phyloP scores from a whole-genome alignment of 805 yeast genomes.

The Starmerella geochares region DNA sequence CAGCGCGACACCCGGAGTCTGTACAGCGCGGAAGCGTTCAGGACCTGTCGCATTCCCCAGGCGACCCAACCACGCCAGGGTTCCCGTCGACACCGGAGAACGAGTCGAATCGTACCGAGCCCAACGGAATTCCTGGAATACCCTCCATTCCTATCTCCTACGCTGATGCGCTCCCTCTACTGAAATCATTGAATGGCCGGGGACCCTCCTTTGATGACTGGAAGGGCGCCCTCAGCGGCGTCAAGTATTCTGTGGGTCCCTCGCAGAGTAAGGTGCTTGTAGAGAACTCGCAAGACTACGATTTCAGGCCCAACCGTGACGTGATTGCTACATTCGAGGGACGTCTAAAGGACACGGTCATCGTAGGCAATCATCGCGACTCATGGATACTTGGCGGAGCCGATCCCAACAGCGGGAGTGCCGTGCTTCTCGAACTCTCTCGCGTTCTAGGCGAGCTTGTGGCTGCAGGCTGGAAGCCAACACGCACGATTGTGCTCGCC shows the following conservation, averaged over 20 bases:
- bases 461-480: conserved; percentile 59
- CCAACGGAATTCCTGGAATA: conserved; percentile 49
- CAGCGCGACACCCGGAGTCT: conserved; percentile 64
- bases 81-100: conserved; percentile 46
- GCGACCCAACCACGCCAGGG: conserved; percentile 74
- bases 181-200: conserved; percentile 46
- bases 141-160: conserved; percentile 64
- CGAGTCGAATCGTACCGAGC: conserved; percentile 37
- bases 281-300: conserved; percentile 51
- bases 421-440: conserved; percentile 53
- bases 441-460: conserved; percentile 46
- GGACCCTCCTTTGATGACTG: conserved; percentile 40
- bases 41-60: conserved; percentile 52
- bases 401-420: conserved; percentile 69
- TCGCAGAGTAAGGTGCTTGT: conserved; percentile 40
- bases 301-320: conserved; percentile 51
- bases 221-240: conserved; percentile 38
- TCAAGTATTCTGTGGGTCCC: conserved; percentile 48
- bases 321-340: conserved; percentile 56
- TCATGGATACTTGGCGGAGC: conserved; percentile 76
- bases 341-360: conserved; percentile 42
- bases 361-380: conserved; percentile 70
- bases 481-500: conserved; percentile 56
- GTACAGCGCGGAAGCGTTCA: conserved; percentile 70
- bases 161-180: conserved; percentile 52